These are phyloP conservation scores for Tulasnella sp. DNA, from an alignment of 768 basidiomycete species.

Conservation along the genomic window DNA sequence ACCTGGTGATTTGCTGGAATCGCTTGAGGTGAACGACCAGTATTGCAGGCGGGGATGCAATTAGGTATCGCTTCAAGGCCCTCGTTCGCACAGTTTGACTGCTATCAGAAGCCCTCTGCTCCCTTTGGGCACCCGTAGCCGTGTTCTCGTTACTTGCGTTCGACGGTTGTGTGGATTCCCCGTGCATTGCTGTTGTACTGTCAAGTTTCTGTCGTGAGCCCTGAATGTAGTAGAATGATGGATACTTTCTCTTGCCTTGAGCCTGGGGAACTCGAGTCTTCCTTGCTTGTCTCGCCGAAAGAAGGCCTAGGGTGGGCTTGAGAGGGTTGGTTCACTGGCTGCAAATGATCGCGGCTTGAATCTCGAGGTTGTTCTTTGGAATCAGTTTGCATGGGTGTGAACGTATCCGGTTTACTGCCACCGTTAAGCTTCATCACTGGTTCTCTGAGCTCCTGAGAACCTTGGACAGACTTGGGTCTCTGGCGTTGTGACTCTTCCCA, in stretches of 20 bases:
- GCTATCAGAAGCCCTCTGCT: constrained; percentile 62
- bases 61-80: constrained; percentile 94
- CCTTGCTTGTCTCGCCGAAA: not conserved
- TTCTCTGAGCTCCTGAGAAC: not conserved
- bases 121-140: constrained; percentile 11
- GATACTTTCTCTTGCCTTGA: not conserved
- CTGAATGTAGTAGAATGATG: not conserved
- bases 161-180: not conserved
- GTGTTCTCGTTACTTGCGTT: not conserved
- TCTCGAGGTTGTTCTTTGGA: not conserved
- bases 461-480: not conserved
- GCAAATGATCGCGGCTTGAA: not conserved
- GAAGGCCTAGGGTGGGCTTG: not conserved
- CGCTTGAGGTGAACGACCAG: constrained; percentile 93
- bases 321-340: not conserved
- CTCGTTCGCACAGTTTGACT: constrained; percentile 54
- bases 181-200: not conserved
- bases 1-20: constrained; percentile 72
- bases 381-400: not conserved
- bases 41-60: constrained; percentile 80
- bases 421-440: not conserved
- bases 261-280: not conserved
- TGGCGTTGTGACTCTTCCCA: constrained; percentile 61
- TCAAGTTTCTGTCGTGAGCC: not conserved
- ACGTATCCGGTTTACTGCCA: not conserved